Base-by-base conservation (phyloP, 2,329 filamentous ascomycete species). In the Blastomyces emzantsi region DNA sequence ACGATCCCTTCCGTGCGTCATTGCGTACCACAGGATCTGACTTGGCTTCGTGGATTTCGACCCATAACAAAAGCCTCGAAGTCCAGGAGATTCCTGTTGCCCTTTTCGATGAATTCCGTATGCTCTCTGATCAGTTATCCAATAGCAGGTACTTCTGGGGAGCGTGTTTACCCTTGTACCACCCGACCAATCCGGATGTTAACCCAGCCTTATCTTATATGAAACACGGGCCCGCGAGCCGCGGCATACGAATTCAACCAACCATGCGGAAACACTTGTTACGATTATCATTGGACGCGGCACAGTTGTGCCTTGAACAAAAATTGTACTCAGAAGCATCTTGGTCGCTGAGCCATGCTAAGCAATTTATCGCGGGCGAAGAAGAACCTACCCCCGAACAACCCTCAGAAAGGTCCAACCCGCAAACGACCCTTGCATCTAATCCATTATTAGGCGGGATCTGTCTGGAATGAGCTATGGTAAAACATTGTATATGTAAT, bases 151-250 rank as follows among this genome's bases (percentile, higher is more conserved):
- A 47, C 49, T 66, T 73, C 22, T 64, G 74, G 58, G 65, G 65
- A 6, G 68, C 71, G 25, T 69, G 71, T 11, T 67, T 75, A 43
- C 68, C 67, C 5, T 66, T 78, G 55, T 75, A 75, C 41, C 75
- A 78, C 63, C 77, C 77, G 7, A 70, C 70, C 11, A 63, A 70
- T 33, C 76, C 76, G 17, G 69, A 75, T 54, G 66, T 72, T 5
- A 62, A 63, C 11, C 73, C 70, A 6, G 71, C 76, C 45, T 63
- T 76, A 25, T 60, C 67, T n/a, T 72, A 70, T 61, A 65, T 72
- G 56, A 68, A 69, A 43, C 62, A 52, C 71, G 15, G 68, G 70
- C 36, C 66, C 67, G 6, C 62, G 60, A 25, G 63, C 67, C 17
- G 36, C 36, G 17, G 25, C n/a, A 55, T n/a, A 63, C 25, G 25